Evolutionary conservation across 108 stramenopile species (phyloP).

Genomic region (Fragilaria crotonensis): DNA sequence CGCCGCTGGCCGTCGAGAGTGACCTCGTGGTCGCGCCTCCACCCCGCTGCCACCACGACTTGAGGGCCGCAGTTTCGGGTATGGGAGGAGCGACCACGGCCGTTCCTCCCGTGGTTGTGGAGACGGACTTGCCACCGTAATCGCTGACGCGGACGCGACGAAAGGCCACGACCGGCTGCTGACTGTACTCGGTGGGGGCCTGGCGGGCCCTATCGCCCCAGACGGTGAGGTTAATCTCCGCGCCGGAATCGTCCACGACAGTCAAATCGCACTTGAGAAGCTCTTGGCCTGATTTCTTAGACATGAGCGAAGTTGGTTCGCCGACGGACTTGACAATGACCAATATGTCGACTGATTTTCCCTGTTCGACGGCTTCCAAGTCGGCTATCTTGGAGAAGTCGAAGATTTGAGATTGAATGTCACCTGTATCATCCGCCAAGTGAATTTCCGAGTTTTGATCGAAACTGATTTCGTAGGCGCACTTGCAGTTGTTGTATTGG

Average conservation of each 20-base stretch:
- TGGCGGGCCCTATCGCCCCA: conserved; percentile 74
- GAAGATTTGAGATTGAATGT: conserved; percentile 59
- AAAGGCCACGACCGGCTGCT: conserved; percentile 77
- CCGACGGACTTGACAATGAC: conserved; percentile 76
- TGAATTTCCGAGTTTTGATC: conserved; percentile 84
- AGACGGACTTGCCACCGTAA: conserved; percentile 74
- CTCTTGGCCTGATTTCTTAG: conserved; percentile 81
- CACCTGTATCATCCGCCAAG: conserved; percentile 51
- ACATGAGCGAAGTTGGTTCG: conserved; percentile 50
- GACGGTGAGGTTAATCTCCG: conserved; percentile 80
- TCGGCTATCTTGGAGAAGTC: conserved; percentile 72
- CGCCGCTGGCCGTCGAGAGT: conserved; percentile 49
- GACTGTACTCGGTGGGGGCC: conserved; percentile 38
- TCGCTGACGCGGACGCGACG: conserved; percentile 83
- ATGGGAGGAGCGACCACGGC: conserved; percentile 39
- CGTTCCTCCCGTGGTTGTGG: conserved; percentile 32
- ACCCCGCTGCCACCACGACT: conserved; percentile 51
- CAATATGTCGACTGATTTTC: conserved; percentile 70
- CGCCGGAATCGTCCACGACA: conserved; percentile 84
- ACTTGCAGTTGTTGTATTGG: conserved; percentile 89
- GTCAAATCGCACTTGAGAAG: conserved; percentile 85
- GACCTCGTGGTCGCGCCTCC: conserved; percentile 50
- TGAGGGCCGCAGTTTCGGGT: conserved; percentile 48
- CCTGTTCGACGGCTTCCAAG: conserved; percentile 54
- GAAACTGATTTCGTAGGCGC: conserved; percentile 91